A percentile compares a stretch with the other conserved stretches of the same genome.
These are phyloP conservation scores for Nakazawaea wyomingensis DNA, from an alignment of 805 yeast species.

Conservation along the genomic window DNA sequence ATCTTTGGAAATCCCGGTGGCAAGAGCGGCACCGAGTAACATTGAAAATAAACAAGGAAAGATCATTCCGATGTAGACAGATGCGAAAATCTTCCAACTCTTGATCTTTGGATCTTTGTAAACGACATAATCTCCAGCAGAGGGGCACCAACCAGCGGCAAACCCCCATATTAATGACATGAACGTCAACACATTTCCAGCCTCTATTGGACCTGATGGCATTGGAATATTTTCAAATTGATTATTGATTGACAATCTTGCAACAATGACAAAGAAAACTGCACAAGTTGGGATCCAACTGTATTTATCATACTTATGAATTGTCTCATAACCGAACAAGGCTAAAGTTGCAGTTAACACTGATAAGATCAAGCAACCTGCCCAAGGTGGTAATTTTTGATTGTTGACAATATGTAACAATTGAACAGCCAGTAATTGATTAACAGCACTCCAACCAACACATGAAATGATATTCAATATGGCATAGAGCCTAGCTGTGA, in stretches of 20 bases:
- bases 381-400: constrained; percentile 30
- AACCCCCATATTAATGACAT: constrained; percentile 28
- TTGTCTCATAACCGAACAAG: constrained; percentile 28
- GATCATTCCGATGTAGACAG: constrained; percentile 26
- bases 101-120: constrained; percentile 27
- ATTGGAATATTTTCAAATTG: constrained; percentile 25
- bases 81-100: constrained; percentile 24
- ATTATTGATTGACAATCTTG: constrained; percentile 23
- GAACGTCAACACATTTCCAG: constrained; percentile 28
- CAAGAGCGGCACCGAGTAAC: constrained; percentile 83
- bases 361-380: constrained; percentile 30
- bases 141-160: constrained; percentile 30
- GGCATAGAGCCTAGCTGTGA: constrained; percentile 28
- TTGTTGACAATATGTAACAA: constrained; percentile 22
- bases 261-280: constrained; percentile 26
- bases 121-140: constrained; percentile 30
- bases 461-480: constrained; percentile 26
- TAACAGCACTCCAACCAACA: constrained; percentile 32
- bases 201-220: constrained; percentile 23
- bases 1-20: constrained; percentile 53
- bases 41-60: constrained; percentile 54
- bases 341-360: constrained; percentile 26
- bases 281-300: constrained; percentile 29
- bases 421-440: constrained; percentile 27
- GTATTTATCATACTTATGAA: constrained; percentile 28